Base-by-base conservation (phyloP, 192 early-diverging fungal genomes). In the Linnemannia hyalina region DNA sequence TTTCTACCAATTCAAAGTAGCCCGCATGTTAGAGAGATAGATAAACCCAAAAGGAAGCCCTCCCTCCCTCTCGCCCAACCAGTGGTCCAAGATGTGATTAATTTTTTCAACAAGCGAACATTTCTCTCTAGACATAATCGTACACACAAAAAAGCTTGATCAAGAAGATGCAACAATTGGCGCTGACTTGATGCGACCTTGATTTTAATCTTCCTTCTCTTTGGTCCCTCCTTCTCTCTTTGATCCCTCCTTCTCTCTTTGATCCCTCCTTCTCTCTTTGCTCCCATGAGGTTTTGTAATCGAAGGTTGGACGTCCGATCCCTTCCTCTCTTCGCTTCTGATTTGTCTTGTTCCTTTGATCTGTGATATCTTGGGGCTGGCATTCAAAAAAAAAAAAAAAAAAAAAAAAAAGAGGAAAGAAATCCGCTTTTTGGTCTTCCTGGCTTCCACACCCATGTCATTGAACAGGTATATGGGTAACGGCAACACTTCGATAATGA, bases 51-150 rank as follows among this genome's bases (percentile, higher is more conserved):
- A 26, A 26, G 44, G 13, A 46, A 46, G 13, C 1, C 44, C 44
- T 23, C 23, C 60, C 29, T 32, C 29, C 20, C 49, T 52, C 49
- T 52, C 0, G 44, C 44, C 13, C 11, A 46, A 46, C 13, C 44
- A 60, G 57, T 60, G 57, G 57, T 60, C 57, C 57, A 60, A 60
- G 57, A 60, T 60, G 7, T 60, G 55, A 60, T 65, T 65, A 35
- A 1, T 26, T 18, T 18, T 60, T 65, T 65, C 60, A 65, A 65
- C 3, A 32, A 23, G 60, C 60, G 60, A 29, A 32, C n/a, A 23
- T 26, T 57, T 16, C 49, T 55, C 57, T 63, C 11, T 10, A 11
- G 6, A 26, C 60, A 65, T 57, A 26, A 55, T 6, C n/a, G n/a
- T 26, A 57, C 16, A 10, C 7, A n/a, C 47, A 57, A 57, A 65